Evolutionary conservation across 148 eudicot genomes (phyloP), one percentile per base, ranked within the genome.

Genomic region (Vaccinium vitisidaea): DNA sequence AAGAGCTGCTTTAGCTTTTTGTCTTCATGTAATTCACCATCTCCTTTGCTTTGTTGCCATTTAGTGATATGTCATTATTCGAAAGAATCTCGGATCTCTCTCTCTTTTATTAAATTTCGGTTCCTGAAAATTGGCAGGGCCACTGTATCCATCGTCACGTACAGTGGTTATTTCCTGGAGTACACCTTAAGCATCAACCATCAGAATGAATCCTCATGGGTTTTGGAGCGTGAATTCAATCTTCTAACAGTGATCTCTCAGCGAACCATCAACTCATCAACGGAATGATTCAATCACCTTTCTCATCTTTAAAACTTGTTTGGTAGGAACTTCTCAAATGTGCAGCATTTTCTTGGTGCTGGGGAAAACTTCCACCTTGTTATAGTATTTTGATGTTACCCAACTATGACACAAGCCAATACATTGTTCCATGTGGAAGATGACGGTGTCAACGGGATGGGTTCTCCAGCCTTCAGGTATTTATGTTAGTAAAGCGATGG

Each of bases 141-240:
- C 19, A 91, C 83, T 30, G 75, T 93, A 86, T 93, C 95, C 16
- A 85, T 93, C 53, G 89, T 96, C 75, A 89, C 93, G 75, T 90
- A 85, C 73, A 82, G 81, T 49, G 99, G 99, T 82, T 92, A 93
- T 89, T 96, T 91, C 85, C 88, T 90, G 84, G 98, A 93, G 84
- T 94, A 94, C 85, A 78, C 89, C 77, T 90, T 90, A 77, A 85
- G 79, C 76, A 88, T 92, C 82, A 91, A 93, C 88, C 90, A 88
- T 77, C 89, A 88, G 87, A 92, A 92, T 19, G 92, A 93, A 84
- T 84, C 94, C 55, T 79, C 90, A 0, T 96, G 99, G 99, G 90
- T 87, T 43, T 75, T 94, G 88, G 97, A 94, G 67, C 92, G 91
- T 9, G 97, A 93, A 83, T 92, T 90, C 63, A 96, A 91, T 85